phyloP scores from a whole-genome alignment of 768 basidiomycete genomes.

The Boletellus ananas region DNA sequence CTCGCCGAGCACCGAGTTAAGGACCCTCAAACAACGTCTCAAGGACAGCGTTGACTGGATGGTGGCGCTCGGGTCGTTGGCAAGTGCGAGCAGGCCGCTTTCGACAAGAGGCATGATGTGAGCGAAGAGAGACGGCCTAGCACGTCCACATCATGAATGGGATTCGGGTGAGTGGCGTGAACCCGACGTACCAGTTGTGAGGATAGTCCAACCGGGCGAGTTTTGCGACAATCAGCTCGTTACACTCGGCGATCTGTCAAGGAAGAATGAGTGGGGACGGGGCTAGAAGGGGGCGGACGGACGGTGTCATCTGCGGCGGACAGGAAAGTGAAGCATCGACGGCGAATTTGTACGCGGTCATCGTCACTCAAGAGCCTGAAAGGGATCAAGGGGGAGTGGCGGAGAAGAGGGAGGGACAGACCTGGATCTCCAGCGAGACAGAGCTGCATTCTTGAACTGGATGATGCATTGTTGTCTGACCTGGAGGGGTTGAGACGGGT shows the following conservation, averaged over 20 bases:
- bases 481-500: conserved; percentile 52
- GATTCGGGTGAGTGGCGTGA: not conserved
- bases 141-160: not conserved
- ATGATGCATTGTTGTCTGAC: conserved; percentile 82
- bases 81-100: conserved; percentile 47
- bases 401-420: conserved; percentile 29
- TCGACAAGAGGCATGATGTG: conserved; percentile 56
- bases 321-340: conserved; percentile 60
- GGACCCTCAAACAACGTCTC: conserved; percentile 56
- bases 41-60: conserved; percentile 46
- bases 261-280: conserved; percentile 2
- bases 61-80: conserved; percentile 40
- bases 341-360: conserved; percentile 61
- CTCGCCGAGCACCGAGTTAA: conserved; percentile 69
- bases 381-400: conserved; percentile 11
- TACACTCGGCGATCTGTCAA: conserved; percentile 65
- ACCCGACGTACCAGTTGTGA: conserved; percentile 52
- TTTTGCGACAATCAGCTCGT: conserved; percentile 69
- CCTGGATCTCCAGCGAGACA: conserved; percentile 76
- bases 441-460: conserved; percentile 81
- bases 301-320: conserved; percentile 71
- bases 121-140: conserved; percentile 25
- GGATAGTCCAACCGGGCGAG: conserved; percentile 80
- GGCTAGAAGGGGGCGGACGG: conserved; percentile 37
- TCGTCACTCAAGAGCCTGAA: conserved; percentile 65